Conservation (phyloP, 352 stramenopile genomes). For the Pythium monospermum region DNA sequence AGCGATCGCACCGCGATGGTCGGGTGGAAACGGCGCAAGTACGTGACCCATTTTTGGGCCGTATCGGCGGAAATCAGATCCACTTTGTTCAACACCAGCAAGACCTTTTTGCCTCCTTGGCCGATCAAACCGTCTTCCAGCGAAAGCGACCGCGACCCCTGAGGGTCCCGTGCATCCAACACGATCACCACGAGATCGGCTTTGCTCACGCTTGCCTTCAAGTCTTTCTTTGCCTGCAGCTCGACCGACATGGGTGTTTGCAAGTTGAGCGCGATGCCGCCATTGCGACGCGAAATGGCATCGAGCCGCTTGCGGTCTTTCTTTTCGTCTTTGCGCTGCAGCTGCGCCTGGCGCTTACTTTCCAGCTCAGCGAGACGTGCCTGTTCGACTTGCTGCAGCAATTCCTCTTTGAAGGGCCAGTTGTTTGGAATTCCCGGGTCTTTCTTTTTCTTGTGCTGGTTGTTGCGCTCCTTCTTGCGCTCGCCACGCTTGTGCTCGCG, state of each 20-base stretch:
- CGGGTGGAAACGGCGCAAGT: constrained; percentile 92
- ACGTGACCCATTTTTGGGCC: constrained; percentile 90
- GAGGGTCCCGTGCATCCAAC: constrained; percentile 97
- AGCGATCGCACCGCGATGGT: constrained; percentile 88
- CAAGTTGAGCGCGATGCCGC: constrained; percentile 19
- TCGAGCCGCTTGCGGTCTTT: constrained; percentile 58
- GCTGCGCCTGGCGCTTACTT: constrained; percentile 48
- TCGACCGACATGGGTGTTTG: constrained; percentile 65
- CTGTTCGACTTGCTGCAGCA: constrained; percentile 82
- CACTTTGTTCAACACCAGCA: constrained; percentile 99
- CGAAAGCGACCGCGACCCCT: constrained; percentile 90
- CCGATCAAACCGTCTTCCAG: constrained; percentile 94
- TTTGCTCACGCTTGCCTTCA: constrained; percentile 64
- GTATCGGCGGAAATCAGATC: constrained; percentile 90
- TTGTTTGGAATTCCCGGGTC: constrained; percentile 98
- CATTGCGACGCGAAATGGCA: constrained; percentile 23
- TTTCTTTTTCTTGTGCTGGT: constrained; percentile 92
- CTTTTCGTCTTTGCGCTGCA: constrained; percentile 60
- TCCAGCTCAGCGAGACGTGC: constrained; percentile 70
- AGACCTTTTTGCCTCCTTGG: constrained; percentile 94
- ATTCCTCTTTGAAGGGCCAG: constrained; percentile 97
- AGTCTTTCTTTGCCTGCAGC: constrained; percentile 72
- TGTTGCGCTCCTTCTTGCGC: constrained; percentile 89
- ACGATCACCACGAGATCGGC: constrained; percentile 82
- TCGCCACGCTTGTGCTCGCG: constrained; percentile 94